These are phyloP conservation scores for Aphanocladium album DNA, from an alignment of 2,329 filamentous ascomycete species.

Conservation along the genomic window DNA sequence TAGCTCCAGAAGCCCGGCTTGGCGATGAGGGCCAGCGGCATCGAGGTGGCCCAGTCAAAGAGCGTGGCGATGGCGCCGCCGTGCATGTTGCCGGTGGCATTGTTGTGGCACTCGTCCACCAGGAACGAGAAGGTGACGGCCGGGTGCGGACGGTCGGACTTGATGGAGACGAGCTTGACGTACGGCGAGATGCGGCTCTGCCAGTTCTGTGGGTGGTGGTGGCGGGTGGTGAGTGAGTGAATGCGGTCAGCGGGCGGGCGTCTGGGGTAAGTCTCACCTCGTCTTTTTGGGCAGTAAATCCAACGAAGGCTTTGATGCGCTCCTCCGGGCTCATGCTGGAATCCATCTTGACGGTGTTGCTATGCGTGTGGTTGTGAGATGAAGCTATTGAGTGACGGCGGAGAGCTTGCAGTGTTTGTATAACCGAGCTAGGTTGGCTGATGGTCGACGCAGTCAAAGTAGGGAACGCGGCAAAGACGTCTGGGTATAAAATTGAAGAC, in stretches of 20 bases:
- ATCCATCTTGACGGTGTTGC: not conserved
- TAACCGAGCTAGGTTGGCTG: not conserved
- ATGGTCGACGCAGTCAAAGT: no score
- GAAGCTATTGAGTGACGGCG: no score
- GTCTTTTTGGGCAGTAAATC: not conserved
- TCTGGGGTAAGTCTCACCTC: not conserved
- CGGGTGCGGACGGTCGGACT: constrained; percentile 31
- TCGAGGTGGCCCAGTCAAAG: constrained; percentile 61
- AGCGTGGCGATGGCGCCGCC: constrained; percentile 61
- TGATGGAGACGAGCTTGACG: constrained; percentile 35
- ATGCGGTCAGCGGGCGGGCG: not conserved
- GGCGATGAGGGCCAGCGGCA: constrained; percentile 51
- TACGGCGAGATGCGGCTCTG: constrained; percentile 36
- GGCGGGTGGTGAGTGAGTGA: not conserved
- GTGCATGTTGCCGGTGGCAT: constrained; percentile 51
- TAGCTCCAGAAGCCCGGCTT: constrained; percentile 55
- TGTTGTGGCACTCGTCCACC: constrained; percentile 47
- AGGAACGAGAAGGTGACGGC: constrained; percentile 42
- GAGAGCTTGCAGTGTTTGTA: not conserved
- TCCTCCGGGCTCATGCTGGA: not conserved
- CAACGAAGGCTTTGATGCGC: not conserved
- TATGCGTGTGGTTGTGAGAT: not conserved
- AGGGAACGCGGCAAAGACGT: no score
- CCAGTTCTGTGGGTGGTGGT: constrained; percentile 36
- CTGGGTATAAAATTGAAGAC: no score